Percentiles rank a stretch among this genome's conserved stretches.
These are phyloP conservation scores for Centaurea solstitialis DNA, from an alignment of 129 eudicot species.

Conservation along the genomic window DNA sequence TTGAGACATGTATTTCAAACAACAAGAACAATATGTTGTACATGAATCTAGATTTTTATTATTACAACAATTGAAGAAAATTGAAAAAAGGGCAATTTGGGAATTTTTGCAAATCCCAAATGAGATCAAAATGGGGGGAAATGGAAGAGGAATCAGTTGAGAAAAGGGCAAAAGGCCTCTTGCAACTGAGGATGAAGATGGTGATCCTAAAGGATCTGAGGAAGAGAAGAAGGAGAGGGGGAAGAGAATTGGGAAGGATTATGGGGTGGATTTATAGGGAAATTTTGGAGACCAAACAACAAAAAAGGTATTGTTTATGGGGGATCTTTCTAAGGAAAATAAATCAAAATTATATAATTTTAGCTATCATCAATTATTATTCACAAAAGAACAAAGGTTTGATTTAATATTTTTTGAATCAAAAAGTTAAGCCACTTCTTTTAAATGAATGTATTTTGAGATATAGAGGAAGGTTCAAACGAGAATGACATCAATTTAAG, in stretches of 20 bases:
- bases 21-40: constrained; percentile 48
- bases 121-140: background rate
- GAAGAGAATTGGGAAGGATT: constrained; percentile 39
- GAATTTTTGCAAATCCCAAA: background rate
- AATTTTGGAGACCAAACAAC: constrained; percentile 24
- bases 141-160: background rate
- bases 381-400: background rate
- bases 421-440: background rate
- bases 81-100: background rate
- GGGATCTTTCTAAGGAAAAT: background rate
- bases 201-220: constrained; percentile 16
- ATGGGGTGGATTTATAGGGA: constrained; percentile 61
- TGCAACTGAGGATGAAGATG: constrained; percentile 5
- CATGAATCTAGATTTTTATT: constrained; percentile 52
- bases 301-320: constrained; percentile 28
- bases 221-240: constrained; percentile 48
- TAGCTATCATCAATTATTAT: background rate
- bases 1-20: constrained; percentile 92
- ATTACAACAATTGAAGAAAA: constrained; percentile 3
- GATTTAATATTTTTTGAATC: background rate
- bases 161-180: background rate
- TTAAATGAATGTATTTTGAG: too few species aligned
- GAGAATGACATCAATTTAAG: too few species aligned
- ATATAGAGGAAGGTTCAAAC: too few species aligned
- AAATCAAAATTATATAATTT: background rate